Evolutionary conservation across 495 filamentous ascomycete genomes (phyloP).

Genomic region (Chaetomium fimeti): DNA sequence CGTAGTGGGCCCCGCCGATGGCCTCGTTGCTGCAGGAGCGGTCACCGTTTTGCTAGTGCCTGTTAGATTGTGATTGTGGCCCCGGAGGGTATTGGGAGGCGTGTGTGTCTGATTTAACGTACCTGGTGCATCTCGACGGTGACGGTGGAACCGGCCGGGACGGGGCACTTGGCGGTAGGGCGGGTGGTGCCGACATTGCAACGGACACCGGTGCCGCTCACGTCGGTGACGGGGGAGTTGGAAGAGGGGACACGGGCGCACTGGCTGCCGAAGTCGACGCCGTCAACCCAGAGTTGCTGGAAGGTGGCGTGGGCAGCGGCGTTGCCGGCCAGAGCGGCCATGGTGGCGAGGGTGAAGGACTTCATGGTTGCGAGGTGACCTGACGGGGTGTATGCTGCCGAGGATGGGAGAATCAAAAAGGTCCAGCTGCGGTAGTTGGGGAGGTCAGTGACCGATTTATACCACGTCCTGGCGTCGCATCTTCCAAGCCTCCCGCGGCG

Average conservation of each 20-base stretch:
- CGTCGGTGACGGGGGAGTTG: slow-evolving; percentile 50
- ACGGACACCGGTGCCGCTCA: slow-evolving; percentile 39
- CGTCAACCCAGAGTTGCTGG: slow-evolving; percentile 53
- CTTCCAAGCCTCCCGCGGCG: neutral
- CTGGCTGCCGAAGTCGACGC: slow-evolving; percentile 44
- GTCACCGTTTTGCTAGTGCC: slow-evolving; percentile 43
- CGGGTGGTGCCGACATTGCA: slow-evolving; percentile 44
- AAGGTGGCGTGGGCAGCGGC: slow-evolving; percentile 51
- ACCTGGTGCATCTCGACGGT: slow-evolving; percentile 56
- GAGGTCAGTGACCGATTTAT: slow-evolving; percentile 11
- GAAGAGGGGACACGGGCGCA: slow-evolving; percentile 44
- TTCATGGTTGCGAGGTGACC: slow-evolving; percentile 39
- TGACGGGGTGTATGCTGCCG: neutral
- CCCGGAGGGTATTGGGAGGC: neutral
- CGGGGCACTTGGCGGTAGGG: slow-evolving; percentile 44
- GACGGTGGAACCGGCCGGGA: slow-evolving; percentile 48
- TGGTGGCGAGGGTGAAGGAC: slow-evolving; percentile 35
- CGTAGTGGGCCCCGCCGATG: slow-evolving; percentile 51
- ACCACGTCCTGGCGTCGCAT: slow-evolving; percentile 1
- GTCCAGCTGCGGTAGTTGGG: neutral
- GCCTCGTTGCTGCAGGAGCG: slow-evolving; percentile 46
- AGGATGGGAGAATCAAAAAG: slow-evolving; percentile 4
- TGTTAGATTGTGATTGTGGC: slow-evolving; percentile 26
- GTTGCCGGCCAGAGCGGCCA: slow-evolving; percentile 36
- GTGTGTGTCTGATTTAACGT: no score